phyloP scores from a whole-genome alignment of 805 yeast genomes.

The Cyberlindnera bimundalis region DNA sequence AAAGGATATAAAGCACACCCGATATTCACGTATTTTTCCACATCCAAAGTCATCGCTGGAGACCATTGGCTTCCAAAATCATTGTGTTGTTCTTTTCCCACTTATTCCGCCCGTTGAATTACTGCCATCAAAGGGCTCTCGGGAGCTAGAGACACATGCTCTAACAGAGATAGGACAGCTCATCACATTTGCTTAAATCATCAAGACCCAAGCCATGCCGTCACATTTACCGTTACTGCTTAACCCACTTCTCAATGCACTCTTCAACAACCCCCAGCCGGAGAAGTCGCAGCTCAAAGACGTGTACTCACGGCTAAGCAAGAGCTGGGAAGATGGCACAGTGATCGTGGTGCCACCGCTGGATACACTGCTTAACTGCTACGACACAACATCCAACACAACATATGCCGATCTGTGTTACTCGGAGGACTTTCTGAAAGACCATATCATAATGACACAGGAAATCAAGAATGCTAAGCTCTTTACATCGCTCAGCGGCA shows the following conservation, averaged over 20 bases:
- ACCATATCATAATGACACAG: constrained; percentile 52
- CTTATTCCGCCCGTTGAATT: no score
- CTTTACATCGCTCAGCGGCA: constrained; percentile 52
- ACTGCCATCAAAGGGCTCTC: no score
- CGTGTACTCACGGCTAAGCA: constrained; percentile 40
- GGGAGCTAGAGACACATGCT: no score
- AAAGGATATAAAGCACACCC: no score
- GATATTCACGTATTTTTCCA: no score
- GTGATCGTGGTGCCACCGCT: constrained; percentile 67
- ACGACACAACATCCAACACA: constrained; percentile 36
- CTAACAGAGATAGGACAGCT: no score
- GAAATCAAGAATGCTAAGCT: constrained; percentile 34
- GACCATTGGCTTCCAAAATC: no score
- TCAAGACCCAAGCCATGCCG: constrained; percentile 21
- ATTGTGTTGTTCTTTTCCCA: no score
- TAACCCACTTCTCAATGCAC: constrained; percentile 61
- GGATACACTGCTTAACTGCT: constrained; percentile 37
- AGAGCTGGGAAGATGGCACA: constrained; percentile 37
- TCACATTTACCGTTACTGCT: constrained; percentile 50
- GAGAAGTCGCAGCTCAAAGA: constrained; percentile 42
- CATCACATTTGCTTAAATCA: background rate
- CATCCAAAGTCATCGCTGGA: no score
- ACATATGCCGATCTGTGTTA: constrained; percentile 52
- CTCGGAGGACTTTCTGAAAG: constrained; percentile 54
- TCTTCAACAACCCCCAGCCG: constrained; percentile 63